Conservation (phyloP, 306 rosid species). For the Lathyrus tuberosus region DNA sequence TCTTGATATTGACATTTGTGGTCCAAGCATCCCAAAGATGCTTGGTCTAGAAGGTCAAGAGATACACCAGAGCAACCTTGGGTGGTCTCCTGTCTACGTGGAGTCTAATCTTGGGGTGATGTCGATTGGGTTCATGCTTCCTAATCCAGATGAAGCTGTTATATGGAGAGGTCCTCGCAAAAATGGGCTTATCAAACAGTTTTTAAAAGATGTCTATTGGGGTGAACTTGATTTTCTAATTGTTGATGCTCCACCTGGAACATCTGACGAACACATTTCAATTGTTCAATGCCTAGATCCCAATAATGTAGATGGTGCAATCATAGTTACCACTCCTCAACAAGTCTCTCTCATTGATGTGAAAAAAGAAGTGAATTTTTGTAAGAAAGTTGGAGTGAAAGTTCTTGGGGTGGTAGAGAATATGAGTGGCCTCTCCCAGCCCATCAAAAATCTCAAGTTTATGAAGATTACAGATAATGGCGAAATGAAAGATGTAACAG, state of each 20-base stretch:
- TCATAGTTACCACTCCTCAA: slow-evolving; percentile 93
- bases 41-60: slow-evolving; percentile 91
- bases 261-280: slow-evolving; percentile 91
- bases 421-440: slow-evolving; percentile 85
- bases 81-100: slow-evolving; percentile 95
- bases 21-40: slow-evolving; percentile 98
- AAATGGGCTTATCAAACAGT: slow-evolving; percentile 84
- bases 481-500: slow-evolving; percentile 73
- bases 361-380: slow-evolving; percentile 84
- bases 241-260: slow-evolving; percentile 97
- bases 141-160: slow-evolving; percentile 79
- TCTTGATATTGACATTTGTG: slow-evolving; percentile 94
- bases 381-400: slow-evolving; percentile 79
- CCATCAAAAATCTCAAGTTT: slow-evolving; percentile 65
- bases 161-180: slow-evolving; percentile 95
- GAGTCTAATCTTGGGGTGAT: slow-evolving; percentile 93
- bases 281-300: slow-evolving; percentile 78
- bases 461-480: slow-evolving; percentile 58
- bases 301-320: slow-evolving; percentile 83
- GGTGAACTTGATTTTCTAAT: slow-evolving; percentile 88
- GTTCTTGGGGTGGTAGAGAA: slow-evolving; percentile 92
- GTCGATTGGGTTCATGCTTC: slow-evolving; percentile 93
- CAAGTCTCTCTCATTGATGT: slow-evolving; percentile 89
- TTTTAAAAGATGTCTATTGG: slow-evolving; percentile 88
- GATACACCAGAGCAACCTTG: slow-evolving; percentile 94